A percentile compares a stretch with the other conserved stretches of the same genome.
phyloP scores from a whole-genome alignment of 2,329 filamentous ascomycete genomes.

The Fusarium secorum region DNA sequence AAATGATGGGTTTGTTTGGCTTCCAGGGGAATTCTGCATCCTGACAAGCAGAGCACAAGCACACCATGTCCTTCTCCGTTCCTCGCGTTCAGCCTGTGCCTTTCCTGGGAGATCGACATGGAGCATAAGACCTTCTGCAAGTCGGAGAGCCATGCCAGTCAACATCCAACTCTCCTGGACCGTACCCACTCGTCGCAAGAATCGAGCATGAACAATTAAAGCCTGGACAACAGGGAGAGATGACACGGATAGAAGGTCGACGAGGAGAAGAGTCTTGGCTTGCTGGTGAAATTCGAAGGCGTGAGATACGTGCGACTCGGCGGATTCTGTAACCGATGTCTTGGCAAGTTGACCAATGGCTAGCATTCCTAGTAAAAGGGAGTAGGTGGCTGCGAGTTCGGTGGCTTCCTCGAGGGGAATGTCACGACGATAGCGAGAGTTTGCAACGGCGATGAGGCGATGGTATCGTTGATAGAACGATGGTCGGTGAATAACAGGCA shows the following conservation, averaged over 20 bases:
- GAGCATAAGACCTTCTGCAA: slow-evolving; percentile 38
- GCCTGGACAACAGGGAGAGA: slow-evolving; percentile 39
- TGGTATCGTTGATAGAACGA: slow-evolving; percentile 40
- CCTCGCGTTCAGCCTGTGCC: slow-evolving; percentile 33
- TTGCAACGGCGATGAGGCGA: slow-evolving; percentile 40
- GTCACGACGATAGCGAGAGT: slow-evolving; percentile 41
- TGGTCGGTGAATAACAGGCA: slow-evolving; percentile 38
- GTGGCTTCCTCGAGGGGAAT: slow-evolving; percentile 40
- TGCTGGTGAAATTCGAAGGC: slow-evolving; percentile 40
- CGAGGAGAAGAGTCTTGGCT: slow-evolving; percentile 34
- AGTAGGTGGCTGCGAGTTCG: slow-evolving; percentile 39
- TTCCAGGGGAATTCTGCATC: slow-evolving; percentile 30
- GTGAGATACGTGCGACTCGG: slow-evolving; percentile 3
- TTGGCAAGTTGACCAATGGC: slow-evolving; percentile 38
- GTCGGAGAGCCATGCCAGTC: slow-evolving; percentile 36
- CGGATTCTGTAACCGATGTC: background rate
- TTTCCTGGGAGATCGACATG: slow-evolving; percentile 36
- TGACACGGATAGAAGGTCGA: slow-evolving; percentile 32
- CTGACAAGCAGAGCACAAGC: slow-evolving; percentile 35
- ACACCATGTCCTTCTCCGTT: slow-evolving; percentile 40
- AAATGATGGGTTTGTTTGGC: slow-evolving; percentile 13
- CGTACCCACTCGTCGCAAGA: slow-evolving; percentile 30
- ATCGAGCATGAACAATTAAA: slow-evolving; percentile 36
- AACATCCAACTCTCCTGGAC: slow-evolving; percentile 39
- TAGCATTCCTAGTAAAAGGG: slow-evolving; percentile 39